Conservation (phyloP, 148 eudicot species). For the Chenopodium quinoa region DNA sequence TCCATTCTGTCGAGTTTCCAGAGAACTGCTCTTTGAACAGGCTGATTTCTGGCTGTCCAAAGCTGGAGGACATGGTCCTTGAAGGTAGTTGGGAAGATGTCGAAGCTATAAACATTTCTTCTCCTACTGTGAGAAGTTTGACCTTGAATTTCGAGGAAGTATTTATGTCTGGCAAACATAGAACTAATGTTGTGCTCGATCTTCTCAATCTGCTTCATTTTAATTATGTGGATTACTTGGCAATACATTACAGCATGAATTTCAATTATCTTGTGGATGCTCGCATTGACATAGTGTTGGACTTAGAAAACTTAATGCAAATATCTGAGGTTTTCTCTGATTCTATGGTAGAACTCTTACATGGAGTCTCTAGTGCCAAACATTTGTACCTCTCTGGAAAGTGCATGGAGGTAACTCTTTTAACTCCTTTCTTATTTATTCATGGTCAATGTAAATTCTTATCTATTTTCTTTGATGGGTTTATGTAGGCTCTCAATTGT, state of each 20-base stretch:
- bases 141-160: neutral
- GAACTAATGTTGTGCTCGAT: neutral
- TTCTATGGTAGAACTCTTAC: neutral
- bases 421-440: neutral
- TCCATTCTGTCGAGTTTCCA: no score
- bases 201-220: conserved; percentile 12
- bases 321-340: no score
- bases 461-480: neutral
- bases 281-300: neutral
- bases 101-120: neutral
- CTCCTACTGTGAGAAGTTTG: neutral
- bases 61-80: no score
- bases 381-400: conserved; percentile 3
- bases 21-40: no score
- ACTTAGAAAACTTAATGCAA: neutral
- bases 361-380: conserved; percentile 10
- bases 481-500: neutral
- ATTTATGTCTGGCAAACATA: neutral
- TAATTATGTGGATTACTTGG: neutral
- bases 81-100: no score
- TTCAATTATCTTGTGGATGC: conserved; percentile 1
- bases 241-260: neutral
- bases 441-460: neutral
- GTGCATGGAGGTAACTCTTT: neutral
- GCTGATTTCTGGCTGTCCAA: neutral